Evolutionary conservation across 2,329 filamentous ascomycete genomes (phyloP).

Genomic region (Plectosphaerella plurivora): DNA sequence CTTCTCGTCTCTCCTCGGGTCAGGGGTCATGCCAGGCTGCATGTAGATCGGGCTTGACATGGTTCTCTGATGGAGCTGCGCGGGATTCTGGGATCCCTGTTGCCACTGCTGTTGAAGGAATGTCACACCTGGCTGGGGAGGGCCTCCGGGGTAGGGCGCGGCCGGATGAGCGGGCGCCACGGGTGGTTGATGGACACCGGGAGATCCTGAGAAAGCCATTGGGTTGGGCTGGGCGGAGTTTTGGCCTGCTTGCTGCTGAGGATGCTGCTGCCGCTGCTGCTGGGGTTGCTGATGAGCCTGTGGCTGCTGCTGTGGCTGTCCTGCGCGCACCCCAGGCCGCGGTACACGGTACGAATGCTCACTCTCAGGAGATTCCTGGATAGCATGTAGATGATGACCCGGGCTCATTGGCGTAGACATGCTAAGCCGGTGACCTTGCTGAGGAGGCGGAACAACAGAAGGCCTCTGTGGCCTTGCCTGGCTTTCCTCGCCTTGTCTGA

Average conservation of each 20-base stretch:
- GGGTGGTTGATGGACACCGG: not conserved
- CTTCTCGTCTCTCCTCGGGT: not conserved
- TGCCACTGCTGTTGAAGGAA: not conserved
- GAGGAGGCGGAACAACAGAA: not conserved
- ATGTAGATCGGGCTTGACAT: not conserved
- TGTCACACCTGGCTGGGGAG: not conserved
- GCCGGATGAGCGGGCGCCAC: not conserved
- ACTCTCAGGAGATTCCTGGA: constrained; percentile 10
- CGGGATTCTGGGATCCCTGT: not conserved
- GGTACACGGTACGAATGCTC: not conserved
- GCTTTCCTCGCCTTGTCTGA: not conserved
- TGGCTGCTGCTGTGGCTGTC: not conserved
- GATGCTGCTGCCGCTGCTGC: not conserved
- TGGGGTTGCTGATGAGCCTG: too few relatives aligned
- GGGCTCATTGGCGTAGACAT: constrained; percentile 5
- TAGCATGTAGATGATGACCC: constrained; percentile 10
- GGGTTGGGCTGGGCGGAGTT: not conserved
- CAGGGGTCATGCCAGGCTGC: not conserved
- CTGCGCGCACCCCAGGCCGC: not conserved
- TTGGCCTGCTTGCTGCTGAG: not conserved
- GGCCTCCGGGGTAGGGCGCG: not conserved
- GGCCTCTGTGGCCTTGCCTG: not conserved
- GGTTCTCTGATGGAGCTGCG: not conserved
- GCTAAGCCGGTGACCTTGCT: not conserved
- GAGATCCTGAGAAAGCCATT: not conserved